Evolutionary conservation across 441 rosid genomes (phyloP), one percentile per base, ranked within the genome.

Genomic region (Syzygium syzygioides): DNA sequence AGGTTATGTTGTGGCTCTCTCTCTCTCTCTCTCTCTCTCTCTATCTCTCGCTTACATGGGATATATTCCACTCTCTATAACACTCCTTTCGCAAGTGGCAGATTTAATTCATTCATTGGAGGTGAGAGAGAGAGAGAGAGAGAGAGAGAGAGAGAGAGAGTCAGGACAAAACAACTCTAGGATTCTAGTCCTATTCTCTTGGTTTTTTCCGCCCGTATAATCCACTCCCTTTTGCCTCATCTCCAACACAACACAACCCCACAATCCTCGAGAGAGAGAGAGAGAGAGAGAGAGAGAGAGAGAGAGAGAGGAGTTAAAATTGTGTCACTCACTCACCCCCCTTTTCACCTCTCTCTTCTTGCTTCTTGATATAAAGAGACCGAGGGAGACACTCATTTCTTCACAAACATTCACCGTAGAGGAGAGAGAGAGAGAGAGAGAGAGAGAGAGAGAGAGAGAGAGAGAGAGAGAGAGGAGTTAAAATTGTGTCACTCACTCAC

Each of bases 11-110:
- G 90, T 90, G 92, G 91, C 90, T 87, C 64, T 88, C 83, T 91
- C 87, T 88, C 89, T 87, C 57, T 86, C 87, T 89, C 68, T 87
- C 90, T 68, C 25, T 68, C 79, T 26, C 34, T 28, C 9, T 60
- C 50, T 28, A 83, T 76, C 45, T 52, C 60, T 80, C 48, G 48
- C 64, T 87, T 88, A 32, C 90, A 90, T 87, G 90, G 91, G 93
- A 20, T 71, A 37, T 71, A 71, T 71, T 85, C 91, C 92, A 88
- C 90, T 55, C 50, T 85, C 90, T 64, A 76, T 87, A 55, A 86
- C 85, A 64, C 32, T 55, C 71, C 85, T 87, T 89, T 79, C 91
- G 91, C 95, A 94, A 92, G 95, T 93, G 94, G 92, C 94, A 91
- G 30, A 87, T 91, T 91, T 86, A 76, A 86, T 90, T 87, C 88